Base-by-base conservation (phyloP, 148 eudicot species). In the Heliosperma pusillum region DNA sequence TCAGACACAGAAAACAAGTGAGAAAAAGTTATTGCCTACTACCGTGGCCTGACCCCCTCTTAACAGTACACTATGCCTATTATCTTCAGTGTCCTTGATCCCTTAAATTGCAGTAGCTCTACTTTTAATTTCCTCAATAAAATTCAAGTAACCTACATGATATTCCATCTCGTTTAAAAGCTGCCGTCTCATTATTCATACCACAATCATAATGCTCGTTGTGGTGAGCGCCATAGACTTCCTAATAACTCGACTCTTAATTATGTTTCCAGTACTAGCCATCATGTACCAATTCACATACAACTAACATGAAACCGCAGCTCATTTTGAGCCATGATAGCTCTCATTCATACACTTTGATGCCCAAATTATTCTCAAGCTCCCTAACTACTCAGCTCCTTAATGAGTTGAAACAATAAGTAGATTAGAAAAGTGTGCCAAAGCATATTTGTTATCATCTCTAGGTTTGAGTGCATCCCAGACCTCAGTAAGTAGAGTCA, bases 81-180 rank as follows among this genome's bases (percentile, higher is more conserved):
- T 22, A 21, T 65, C 45, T 29, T 65, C 10, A 33, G 1, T 16
- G 45, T 65, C 47, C 45, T 30, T 65, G 3, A 62, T 24, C n/a
- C 66, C n/a, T 65, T 33, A 65, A 11, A 30, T 65, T 42, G 7
- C 69, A 65, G 22, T n/a, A 65, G 69, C 69, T 67, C 70, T 40
- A 42, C 53, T 53, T 67, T n/a, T 27, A 10, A 50, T 40, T 36
- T 36, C 25, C 71, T 10, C 17, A 3, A n/a, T 65, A 33, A 29
- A 17, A 40, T n/a, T 5, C 45, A 20, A 10, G 16, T 27, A 67
- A 67, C 1, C 25, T 67, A 67, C 3, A 11, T 65, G 42, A 13
- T 11, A 63, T 12, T 36, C 45, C 47, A 10, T 65, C 44, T 65
- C 21, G 30, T 13, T 65, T 19, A n/a, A n/a, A 24, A 65, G 45